Base-by-base conservation (phyloP, 164 flowering plant species). In the Euptelea pleiosperma region DNA sequence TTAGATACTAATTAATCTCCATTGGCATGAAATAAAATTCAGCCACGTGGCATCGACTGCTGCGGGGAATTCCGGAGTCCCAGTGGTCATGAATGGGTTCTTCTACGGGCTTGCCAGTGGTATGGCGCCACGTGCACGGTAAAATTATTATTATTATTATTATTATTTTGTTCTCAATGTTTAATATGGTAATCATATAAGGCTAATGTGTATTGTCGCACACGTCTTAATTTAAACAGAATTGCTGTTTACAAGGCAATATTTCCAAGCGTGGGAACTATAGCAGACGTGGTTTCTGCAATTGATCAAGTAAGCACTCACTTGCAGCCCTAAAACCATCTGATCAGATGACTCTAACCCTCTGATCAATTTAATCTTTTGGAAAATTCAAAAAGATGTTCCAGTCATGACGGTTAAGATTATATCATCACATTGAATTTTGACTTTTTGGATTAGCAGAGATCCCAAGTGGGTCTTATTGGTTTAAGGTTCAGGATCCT, bases 121-220 rank as follows among this genome's bases (percentile, higher is more conserved):
- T 33, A 89, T 89, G 91, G 96, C 98, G 11, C 98, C 98, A n/a
- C 75, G 85, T 28, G 96, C 98, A 29, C 50, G 86, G 96, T 80
- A 64, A 18, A 37, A 11, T 35, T 15, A 3, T 43, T 26, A 31
- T 39, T 12, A 8, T 4, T 37, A 18, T 4, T 25, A 1, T 29
- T 10, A 37, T 14, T 37, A 37, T 37, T 37, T 37, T 37, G 14
- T 37, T 37, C 41, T 7, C 9, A 37, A n/a, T n/a, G n/a, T 37
- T 37, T 37, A 37, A 14, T 37, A 7, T 37, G n/a, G n/a, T n/a
- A n/a, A n/a, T n/a, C n/a, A n/a, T n/a, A n/a, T n/a, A n/a, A n/a
- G n/a, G n/a, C n/a, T 14, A 37, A 7, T 14, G 8, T 37, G 18
- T 52, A n/a, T 18, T 10, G 6, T 37, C 9, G 7, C n/a, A 3